Conservation (phyloP, 129 eudicot species). For the carrot (Daucus carota) region DH1_v3.0 NC_030385.2:38919001-38919500, state of each 20-base stretch:
- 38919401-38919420: not conserved
- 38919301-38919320: constrained; percentile 63
- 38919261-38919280: not conserved
- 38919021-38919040: constrained; percentile 43
- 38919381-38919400: constrained; percentile 8
- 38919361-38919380: constrained; percentile 34
- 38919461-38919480: not conserved
- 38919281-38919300: constrained; percentile 4
- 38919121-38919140: constrained; percentile 35
- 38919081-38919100: constrained; percentile 39
- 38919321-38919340: constrained; percentile 38
- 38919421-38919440: not conserved
- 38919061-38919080: constrained; percentile 42
- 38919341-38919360: constrained; percentile 31
- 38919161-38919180: constrained; percentile 60
- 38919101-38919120: constrained; percentile 26
- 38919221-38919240: constrained; percentile 37
- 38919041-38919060: constrained; percentile 60
- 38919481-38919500: not conserved
- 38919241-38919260: not conserved
- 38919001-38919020: constrained; percentile 44
- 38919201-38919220: constrained; percentile 39
- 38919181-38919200: constrained; percentile 35
- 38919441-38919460: not conserved
- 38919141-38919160: constrained; percentile 52